Evolutionary conservation across 768 basidiomycete species (phyloP).

Genomic region (Psilocybe cubensis): DNA sequence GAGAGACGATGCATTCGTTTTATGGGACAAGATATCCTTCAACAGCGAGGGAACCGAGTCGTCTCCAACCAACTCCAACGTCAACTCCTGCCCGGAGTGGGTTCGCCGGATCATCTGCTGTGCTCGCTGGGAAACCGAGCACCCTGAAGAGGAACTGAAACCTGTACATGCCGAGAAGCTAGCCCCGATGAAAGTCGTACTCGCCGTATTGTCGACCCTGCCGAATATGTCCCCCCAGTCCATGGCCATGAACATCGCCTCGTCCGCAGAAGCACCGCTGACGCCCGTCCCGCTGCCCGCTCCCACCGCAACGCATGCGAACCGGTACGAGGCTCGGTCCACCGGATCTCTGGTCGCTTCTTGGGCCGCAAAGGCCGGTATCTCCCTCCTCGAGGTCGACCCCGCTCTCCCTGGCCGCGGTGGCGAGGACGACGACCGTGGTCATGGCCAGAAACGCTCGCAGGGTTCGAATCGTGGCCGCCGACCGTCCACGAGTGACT

Average conservation of each 20-base stretch:
- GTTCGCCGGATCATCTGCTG: conserved; percentile 84
- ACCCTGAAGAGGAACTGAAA: conserved; percentile 38
- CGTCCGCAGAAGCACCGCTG: conserved; percentile 28
- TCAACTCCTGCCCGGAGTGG: conserved; percentile 73
- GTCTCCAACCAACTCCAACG: conserved; percentile 5
- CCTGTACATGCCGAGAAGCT: conserved; percentile 5
- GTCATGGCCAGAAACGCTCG: conserved; percentile 30
- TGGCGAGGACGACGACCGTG: conserved; percentile 32
- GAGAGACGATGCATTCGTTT: conserved; percentile 79
- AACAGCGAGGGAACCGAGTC: conserved; percentile 31
- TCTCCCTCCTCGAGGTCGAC: conserved; percentile 59
- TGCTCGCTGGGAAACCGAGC: conserved; percentile 73
- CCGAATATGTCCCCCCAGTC: conserved; percentile 39
- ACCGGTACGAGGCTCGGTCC: conserved; percentile 68
- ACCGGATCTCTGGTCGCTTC: conserved; percentile 62
- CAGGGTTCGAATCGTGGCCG: conserved; percentile 27
- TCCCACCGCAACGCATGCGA: conserved; percentile 49
- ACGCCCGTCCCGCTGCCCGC: conserved; percentile 71
- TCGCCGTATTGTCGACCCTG: conserved; percentile 54
- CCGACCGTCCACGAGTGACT: conserved; percentile 28
- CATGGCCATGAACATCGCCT: conserved; percentile 28
- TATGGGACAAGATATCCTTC: conserved; percentile 76
- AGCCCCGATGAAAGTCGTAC: conserved; percentile 50
- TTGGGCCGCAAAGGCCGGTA: conserved; percentile 70
- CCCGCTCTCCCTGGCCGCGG: conserved; percentile 42